Base-by-base conservation (phyloP, 2,329 filamentous ascomycete species). In the Fusarium foetens region DNA sequence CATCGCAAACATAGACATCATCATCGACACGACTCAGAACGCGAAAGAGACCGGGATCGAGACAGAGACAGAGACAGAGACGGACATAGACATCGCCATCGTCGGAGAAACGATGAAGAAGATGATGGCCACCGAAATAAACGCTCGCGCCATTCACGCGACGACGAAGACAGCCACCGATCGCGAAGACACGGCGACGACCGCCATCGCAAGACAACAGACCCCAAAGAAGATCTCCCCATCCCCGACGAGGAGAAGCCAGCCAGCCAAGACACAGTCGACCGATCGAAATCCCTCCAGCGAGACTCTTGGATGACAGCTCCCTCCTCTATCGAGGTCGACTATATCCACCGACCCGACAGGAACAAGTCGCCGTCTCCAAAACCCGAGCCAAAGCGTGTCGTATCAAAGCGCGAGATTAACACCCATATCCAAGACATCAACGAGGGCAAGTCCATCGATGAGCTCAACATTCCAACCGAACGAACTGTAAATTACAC, bases 241-340 rank as follows among this genome's bases (percentile, higher is more conserved):
- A 73, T 86, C 8, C 87, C 86, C 2, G 83, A 89, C 39, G 87
- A 89, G 27, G 85, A 86, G 70, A 83, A 84, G 38, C 66, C 79
- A 21, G 66, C 76, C 35, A 68, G 69, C 21, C 68, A 80, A 70
- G 75, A 80, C 11, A 21, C 72, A 0, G 70, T 78, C 4, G 74
- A 78, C 11, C 54, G 67, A 1, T 48, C 77, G 8, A 81, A 78
- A 66, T 79, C 81, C 2, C 76, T 91, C 36, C 87, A 91, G 73
- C 90, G 97, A 71, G 96, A 98, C 80, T 89, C 92, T 1, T 99
- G 97, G 95, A 99, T 99, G 96, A 92, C 94, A 66, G 92, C 63
- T 0, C 63, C 92, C 0, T 94, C 95, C 0, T 93, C 92, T 0
- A 83, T 97, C 39, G 92, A 95, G 58, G 86, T 98, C 63, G 95